Base-by-base conservation (phyloP, 164 flowering plant genomes). In the Berberis thunbergii region DNA sequence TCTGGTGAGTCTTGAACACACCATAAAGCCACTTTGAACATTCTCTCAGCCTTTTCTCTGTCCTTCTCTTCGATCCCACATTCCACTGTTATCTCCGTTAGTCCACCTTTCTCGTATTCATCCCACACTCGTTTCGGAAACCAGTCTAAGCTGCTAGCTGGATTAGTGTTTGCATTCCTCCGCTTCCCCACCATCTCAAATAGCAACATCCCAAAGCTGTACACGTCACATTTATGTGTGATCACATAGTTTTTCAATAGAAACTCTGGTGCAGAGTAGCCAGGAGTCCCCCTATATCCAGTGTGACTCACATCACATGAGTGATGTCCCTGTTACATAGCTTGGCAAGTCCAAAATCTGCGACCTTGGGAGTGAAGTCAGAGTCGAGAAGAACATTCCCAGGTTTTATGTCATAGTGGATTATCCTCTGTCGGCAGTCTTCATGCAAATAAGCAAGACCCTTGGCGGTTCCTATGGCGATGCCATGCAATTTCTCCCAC, bases 151-250 rank as follows among this genome's bases (percentile, higher is more conserved):
- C 69, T 59, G 26, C 57, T 49, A 2, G 44, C 7, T 12, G 41
- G n/a, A 46, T 45, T 49, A 8, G 43, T 26, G 7, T 57, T 49
- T 7, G 10, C 39, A 26, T 76, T 72, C 54, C 57, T 70, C 43
- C 70, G 49, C 60, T 70, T 55, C 46, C 73, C 72, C 4, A 65
- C 62, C 2, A 76, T 61, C 62, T 76, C 79, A 38, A 72, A 69
- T 45, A 72, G 44, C 9, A 76, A n/a, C 64, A 73, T 73, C 40
- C 79, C 79, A 39, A 64, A 73, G 58, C 74, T 76, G 41, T 73
- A 73, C 45, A 73, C 76, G 52, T 73, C 76, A 44, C 74, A 67
- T 41, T 76, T 70, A 42, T 62, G 53, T 7, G 76, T 69, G 9
- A 67, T 50, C 0, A 65, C 49, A 44, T 40, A 66, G 7, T 45